phyloP scores from a whole-genome alignment of 768 basidiomycete genomes.

The Tulasnella sp. region DNA sequence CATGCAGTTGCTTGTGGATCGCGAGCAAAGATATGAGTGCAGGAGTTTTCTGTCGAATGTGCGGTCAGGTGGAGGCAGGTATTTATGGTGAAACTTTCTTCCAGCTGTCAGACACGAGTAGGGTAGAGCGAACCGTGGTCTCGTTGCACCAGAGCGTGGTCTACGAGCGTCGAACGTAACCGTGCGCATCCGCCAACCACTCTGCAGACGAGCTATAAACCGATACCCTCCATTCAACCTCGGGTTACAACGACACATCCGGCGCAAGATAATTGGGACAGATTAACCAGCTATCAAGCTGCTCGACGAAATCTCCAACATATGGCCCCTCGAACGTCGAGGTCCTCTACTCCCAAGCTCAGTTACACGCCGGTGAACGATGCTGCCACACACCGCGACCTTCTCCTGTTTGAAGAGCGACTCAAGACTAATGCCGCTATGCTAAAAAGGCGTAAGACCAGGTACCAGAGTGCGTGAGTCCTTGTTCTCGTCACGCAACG shows the following conservation, averaged over 20 bases:
- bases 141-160: neutral
- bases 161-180: neutral
- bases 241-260: neutral
- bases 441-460: constrained; percentile 69
- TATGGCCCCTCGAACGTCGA: constrained; percentile 17
- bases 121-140: too few relatives aligned
- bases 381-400: constrained; percentile 74
- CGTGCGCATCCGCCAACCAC: neutral
- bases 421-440: constrained; percentile 88
- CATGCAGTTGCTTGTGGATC: too few relatives aligned
- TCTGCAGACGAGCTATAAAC: neutral
- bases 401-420: constrained; percentile 93
- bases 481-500: neutral
- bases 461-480: constrained; percentile 67
- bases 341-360: constrained; percentile 12
- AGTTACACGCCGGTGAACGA: constrained; percentile 56
- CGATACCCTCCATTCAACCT: neutral
- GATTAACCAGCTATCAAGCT: neutral
- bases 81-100: too few relatives aligned
- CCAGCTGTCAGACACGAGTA: too few relatives aligned
- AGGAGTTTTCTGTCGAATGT: too few relatives aligned
- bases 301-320: neutral
- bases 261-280: neutral
- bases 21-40: too few relatives aligned
- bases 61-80: too few relatives aligned